Conservation (phyloP, 257 asterid genomes). For the Penstemon eatonii region DNA sequence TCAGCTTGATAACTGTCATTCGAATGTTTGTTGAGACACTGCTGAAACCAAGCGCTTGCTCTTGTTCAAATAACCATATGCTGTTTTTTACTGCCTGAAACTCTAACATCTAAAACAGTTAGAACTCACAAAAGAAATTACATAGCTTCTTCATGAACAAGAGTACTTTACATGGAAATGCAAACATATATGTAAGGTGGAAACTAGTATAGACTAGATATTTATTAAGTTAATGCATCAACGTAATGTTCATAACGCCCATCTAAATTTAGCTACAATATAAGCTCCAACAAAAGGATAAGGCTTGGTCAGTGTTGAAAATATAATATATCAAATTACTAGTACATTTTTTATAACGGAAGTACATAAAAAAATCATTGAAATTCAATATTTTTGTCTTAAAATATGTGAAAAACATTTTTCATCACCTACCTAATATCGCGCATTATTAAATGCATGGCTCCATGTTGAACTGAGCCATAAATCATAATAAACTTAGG, state of each 20-base stretch:
- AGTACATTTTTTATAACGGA: too few species aligned
- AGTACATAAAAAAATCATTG: too few species aligned
- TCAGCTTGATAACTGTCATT: conserved; percentile 91
- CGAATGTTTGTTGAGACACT: conserved; percentile 92
- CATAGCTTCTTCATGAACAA: conserved; percentile 1
- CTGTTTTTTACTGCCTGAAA: conserved; percentile 68
- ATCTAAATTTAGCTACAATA: too few species aligned
- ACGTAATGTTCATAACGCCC: too few species aligned
- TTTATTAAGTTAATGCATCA: too few species aligned
- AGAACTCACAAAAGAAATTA: neutral
- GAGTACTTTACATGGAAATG: neutral
- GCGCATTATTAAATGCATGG: neutral
- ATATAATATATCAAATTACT: too few species aligned
- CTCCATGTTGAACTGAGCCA: neutral
- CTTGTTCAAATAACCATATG: conserved; percentile 94
- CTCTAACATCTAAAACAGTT: conserved; percentile 36
- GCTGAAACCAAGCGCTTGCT: conserved; percentile 96
- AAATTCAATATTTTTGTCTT: too few species aligned
- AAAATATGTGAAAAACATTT: neutral
- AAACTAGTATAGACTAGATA: too few species aligned
- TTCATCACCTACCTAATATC: neutral
- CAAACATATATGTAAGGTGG: too few species aligned
- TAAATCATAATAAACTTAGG: neutral
- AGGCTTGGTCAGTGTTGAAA: too few species aligned
- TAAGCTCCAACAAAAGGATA: too few species aligned